These are phyloP conservation scores for Boletellus sp. DNA, from an alignment of 768 basidiomycete genomes.

Conservation along the genomic window DNA sequence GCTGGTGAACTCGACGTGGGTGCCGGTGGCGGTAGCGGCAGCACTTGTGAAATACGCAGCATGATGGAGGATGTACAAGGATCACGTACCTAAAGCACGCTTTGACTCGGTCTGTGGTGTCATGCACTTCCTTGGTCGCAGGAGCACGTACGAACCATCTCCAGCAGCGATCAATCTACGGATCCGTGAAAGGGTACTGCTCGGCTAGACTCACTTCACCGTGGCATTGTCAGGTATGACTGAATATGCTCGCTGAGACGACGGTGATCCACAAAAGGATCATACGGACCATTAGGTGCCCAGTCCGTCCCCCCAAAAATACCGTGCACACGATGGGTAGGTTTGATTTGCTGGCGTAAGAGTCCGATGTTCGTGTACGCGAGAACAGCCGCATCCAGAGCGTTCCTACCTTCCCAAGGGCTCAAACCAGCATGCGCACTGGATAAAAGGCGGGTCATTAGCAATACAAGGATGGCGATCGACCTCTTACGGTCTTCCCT, in stretches of 20 bases:
- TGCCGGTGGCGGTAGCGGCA: slow-evolving; percentile 64
- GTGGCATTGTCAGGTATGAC: slow-evolving; percentile 83
- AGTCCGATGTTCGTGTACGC: slow-evolving; percentile 78
- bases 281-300: slow-evolving; percentile 61
- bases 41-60: slow-evolving; percentile 41
- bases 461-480: not conserved
- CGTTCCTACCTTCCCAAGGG: slow-evolving; percentile 84
- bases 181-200: not conserved
- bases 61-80: not conserved
- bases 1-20: slow-evolving; percentile 43
- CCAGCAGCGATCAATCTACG: not conserved
- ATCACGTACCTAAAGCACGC: slow-evolving; percentile 67
- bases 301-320: slow-evolving; percentile 74
- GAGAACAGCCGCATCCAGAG: slow-evolving; percentile 83
- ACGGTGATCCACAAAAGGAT: not conserved
- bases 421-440: slow-evolving; percentile 77
- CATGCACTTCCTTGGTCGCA: slow-evolving; percentile 55
- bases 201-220: slow-evolving; percentile 47
- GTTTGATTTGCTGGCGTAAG: slow-evolving; percentile 77
- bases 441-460: not conserved
- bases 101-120: slow-evolving; percentile 54
- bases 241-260: slow-evolving; percentile 23
- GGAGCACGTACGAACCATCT: slow-evolving; percentile 77
- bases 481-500: slow-evolving; percentile 62
- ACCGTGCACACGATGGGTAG: slow-evolving; percentile 76